These are phyloP conservation scores for Globisporangium nodosum DNA, from an alignment of 352 stramenopile genomes.

Conservation along the genomic window DNA sequence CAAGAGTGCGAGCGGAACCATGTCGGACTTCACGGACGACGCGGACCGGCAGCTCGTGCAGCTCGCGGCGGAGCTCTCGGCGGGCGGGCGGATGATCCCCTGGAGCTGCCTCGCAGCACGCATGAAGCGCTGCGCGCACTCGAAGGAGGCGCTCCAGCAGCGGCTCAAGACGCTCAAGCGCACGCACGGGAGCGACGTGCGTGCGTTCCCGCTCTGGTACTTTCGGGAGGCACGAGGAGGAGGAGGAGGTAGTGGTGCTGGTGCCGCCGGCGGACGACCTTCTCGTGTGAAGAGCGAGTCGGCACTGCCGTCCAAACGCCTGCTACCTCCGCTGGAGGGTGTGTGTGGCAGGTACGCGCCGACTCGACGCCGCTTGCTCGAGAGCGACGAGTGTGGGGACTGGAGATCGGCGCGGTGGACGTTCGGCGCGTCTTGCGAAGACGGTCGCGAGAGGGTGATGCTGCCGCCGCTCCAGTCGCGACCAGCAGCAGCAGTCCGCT, in stretches of 20 bases:
- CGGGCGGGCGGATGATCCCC: conserved; percentile 14
- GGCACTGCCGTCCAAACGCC: not conserved
- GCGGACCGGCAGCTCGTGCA: conserved; percentile 55
- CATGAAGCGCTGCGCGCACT: conserved; percentile 25
- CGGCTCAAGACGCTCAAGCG: conserved; percentile 56
- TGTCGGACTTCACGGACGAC: conserved; percentile 53
- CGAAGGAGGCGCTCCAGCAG: conserved; percentile 32
- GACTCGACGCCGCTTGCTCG: not conserved
- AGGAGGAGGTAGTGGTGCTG: too few species aligned
- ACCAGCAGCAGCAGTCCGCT: not conserved
- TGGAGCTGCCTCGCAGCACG: conserved; percentile 26
- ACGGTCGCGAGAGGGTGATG: not conserved
- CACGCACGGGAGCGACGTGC: conserved; percentile 27
- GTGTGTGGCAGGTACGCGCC: not conserved
- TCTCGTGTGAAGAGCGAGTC: not conserved
- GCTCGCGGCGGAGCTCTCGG: conserved; percentile 19
- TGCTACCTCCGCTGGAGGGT: not conserved
- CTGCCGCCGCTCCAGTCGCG: not conserved
- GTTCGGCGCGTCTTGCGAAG: not conserved
- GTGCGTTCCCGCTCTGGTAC: conserved; percentile 33
- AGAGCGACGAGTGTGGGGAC: not conserved
- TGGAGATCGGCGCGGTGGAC: not conserved
- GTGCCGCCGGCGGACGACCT: not conserved
- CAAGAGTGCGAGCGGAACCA: not conserved
- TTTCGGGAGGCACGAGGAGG: conserved; percentile 17